phyloP scores from a whole-genome alignment of 2,329 filamentous ascomycete genomes.

The Bretziella fagacearum region DNA sequence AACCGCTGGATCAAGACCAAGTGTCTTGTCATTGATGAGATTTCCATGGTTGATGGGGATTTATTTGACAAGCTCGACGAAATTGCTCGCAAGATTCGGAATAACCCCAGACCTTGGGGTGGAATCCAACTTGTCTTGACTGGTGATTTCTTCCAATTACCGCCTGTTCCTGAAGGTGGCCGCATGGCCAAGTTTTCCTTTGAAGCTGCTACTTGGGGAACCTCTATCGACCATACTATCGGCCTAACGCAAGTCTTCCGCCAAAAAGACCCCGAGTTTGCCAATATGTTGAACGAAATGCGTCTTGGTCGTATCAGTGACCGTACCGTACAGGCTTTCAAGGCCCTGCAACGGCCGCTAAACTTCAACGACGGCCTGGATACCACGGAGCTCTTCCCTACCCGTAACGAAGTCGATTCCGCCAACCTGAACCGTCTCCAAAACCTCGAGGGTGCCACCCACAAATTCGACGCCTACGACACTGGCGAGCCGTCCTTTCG shows the following conservation, averaged over 20 bases:
- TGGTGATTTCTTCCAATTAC: constrained; percentile 93
- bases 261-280: constrained; percentile 79
- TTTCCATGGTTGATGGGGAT: constrained; percentile 97
- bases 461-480: constrained; percentile 59
- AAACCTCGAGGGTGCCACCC: constrained; percentile 49
- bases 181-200: constrained; percentile 74
- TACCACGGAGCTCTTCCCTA: constrained; percentile 78
- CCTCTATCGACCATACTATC: constrained; percentile 88
- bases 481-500: constrained; percentile 53
- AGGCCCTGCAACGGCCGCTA: constrained; percentile 51
- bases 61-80: constrained; percentile 91
- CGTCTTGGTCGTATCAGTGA: constrained; percentile 65
- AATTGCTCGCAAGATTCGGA: constrained; percentile 69
- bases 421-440: constrained; percentile 64
- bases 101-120: constrained; percentile 84
- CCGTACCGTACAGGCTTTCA: constrained; percentile 63
- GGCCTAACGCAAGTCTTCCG: constrained; percentile 90
- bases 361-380: constrained; percentile 55
- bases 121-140: constrained; percentile 93
- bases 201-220: constrained; percentile 79
- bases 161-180: constrained; percentile 69
- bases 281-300: constrained; percentile 95
- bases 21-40: constrained; percentile 78
- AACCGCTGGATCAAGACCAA: constrained; percentile 79
- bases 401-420: constrained; percentile 70